phyloP scores from a whole-genome alignment of 768 basidiomycete genomes.

The Exsudoporus frostii region DNA sequence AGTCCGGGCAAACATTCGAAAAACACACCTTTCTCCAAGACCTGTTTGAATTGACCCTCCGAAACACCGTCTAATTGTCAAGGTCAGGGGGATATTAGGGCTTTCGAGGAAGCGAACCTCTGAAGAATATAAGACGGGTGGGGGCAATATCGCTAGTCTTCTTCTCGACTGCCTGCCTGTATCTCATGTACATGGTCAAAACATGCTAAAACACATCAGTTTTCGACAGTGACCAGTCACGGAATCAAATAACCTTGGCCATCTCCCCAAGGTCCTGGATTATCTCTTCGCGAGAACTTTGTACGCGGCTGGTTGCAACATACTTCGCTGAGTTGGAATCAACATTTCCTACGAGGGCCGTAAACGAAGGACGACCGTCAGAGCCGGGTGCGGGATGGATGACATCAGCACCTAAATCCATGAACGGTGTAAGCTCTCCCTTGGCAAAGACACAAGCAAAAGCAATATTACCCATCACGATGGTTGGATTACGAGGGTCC shows the following conservation, averaged over 20 bases:
- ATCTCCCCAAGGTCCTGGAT: conserved; percentile 69
- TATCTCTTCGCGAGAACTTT: conserved; percentile 69
- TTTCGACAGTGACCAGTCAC: neutral
- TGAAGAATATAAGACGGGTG: conserved; percentile 72
- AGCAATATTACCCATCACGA: conserved; percentile 63
- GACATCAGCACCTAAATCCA: conserved; percentile 66
- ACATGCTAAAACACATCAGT: conserved; percentile 41
- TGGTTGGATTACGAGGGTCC: conserved; percentile 70
- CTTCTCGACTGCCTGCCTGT: conserved; percentile 55
- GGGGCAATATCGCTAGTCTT: conserved; percentile 43
- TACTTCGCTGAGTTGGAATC: conserved; percentile 78
- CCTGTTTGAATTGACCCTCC: conserved; percentile 49
- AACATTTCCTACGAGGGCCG: conserved; percentile 75
- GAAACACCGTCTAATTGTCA: conserved; percentile 47
- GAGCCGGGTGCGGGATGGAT: conserved; percentile 82
- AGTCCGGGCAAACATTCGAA: neutral
- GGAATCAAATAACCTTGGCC: conserved; percentile 44
- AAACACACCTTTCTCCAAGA: conserved; percentile 51
- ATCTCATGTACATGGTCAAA: conserved; percentile 54
- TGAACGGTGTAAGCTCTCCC: neutral
- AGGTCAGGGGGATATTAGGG: conserved; percentile 1
- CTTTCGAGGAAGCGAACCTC: conserved; percentile 43
- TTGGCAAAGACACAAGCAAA: neutral
- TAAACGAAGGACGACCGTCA: conserved; percentile 77
- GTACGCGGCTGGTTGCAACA: conserved; percentile 56